phyloP scores from a whole-genome alignment of 2,329 filamentous ascomycete species.

The Xylariales sp. region DNA sequence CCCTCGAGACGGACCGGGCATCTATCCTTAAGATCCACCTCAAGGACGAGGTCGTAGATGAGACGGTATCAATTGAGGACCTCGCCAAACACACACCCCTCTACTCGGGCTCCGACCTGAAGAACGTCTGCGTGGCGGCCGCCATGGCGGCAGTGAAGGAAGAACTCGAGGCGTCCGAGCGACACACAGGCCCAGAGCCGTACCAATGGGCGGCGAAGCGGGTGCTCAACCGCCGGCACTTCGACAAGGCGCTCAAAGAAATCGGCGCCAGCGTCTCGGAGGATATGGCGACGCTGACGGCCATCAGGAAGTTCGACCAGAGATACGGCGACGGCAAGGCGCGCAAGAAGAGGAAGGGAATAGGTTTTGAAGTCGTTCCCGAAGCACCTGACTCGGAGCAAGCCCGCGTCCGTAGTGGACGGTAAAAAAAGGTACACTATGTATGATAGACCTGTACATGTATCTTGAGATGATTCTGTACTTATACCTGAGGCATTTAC shows the following conservation, averaged over 20 bases:
- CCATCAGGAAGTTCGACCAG: slow-evolving; percentile 95
- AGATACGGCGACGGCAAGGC: slow-evolving; percentile 83
- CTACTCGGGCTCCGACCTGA: slow-evolving; percentile 86
- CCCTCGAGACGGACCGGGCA: slow-evolving; percentile 72
- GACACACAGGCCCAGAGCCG: slow-evolving; percentile 45
- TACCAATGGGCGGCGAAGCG: slow-evolving; percentile 76
- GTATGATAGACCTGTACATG: slow-evolving; percentile 24
- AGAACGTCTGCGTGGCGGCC: slow-evolving; percentile 83
- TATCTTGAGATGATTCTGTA: slow-evolving; percentile 22
- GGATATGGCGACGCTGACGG: slow-evolving; percentile 87
- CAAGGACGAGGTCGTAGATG: slow-evolving; percentile 72
- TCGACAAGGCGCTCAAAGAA: slow-evolving; percentile 85
- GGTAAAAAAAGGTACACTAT: slow-evolving; percentile 19
- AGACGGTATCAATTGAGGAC: slow-evolving; percentile 67
- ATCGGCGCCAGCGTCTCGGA: slow-evolving; percentile 94
- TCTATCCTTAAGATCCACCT: slow-evolving; percentile 79
- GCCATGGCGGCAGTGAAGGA: slow-evolving; percentile 83
- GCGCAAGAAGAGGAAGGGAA: slow-evolving; percentile 65
- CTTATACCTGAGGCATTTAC: slow-evolving; percentile 18
- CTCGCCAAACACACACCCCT: slow-evolving; percentile 76
- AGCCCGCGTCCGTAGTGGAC: slow-evolving; percentile 54
- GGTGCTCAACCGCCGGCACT: slow-evolving; percentile 75
- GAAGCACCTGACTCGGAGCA: slow-evolving; percentile 57
- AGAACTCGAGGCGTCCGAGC: slow-evolving; percentile 63
- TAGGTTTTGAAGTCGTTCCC: slow-evolving; percentile 68